Evolutionary conservation across 2,329 filamentous ascomycete genomes (phyloP).

Genomic region (Fusarium torulosum): DNA sequence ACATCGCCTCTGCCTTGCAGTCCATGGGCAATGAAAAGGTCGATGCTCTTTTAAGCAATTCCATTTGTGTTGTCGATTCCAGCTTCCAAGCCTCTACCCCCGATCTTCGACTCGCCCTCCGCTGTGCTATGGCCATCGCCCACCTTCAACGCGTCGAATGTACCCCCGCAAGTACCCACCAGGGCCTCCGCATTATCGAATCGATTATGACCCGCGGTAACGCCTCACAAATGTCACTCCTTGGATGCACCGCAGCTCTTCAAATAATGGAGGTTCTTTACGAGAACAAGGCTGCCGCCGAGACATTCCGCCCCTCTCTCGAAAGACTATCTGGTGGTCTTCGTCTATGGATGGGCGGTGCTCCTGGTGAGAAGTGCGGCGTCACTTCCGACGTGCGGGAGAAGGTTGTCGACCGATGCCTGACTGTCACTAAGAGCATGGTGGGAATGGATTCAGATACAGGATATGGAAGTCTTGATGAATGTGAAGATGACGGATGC

Average conservation of each 20-base stretch:
- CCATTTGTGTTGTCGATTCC: constrained; percentile 61
- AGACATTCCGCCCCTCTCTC: constrained; percentile 62
- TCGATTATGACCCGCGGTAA: constrained; percentile 61
- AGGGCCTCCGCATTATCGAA: constrained; percentile 63
- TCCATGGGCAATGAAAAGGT: constrained; percentile 57
- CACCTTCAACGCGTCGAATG: constrained; percentile 64
- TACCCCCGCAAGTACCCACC: constrained; percentile 51
- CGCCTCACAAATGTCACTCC: constrained; percentile 63
- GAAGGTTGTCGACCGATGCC: constrained; percentile 67
- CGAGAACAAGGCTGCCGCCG: constrained; percentile 60
- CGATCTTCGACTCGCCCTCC: constrained; percentile 69
- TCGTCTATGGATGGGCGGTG: constrained; percentile 71
- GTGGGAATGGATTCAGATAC: constrained; percentile 72
- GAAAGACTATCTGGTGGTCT: constrained; percentile 69
- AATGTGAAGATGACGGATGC: constrained; percentile 56
- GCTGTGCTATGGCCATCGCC: constrained; percentile 71
- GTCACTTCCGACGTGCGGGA: constrained; percentile 65
- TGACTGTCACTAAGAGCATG: constrained; percentile 67
- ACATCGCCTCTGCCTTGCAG: constrained; percentile 68
- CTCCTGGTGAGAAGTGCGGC: constrained; percentile 63
- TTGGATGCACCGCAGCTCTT: constrained; percentile 71
- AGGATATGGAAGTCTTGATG: constrained; percentile 70
- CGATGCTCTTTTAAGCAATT: constrained; percentile 42
- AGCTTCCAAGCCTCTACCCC: constrained; percentile 56
- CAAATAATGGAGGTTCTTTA: constrained; percentile 68